These are phyloP conservation scores for Lentinula aciculospora DNA, from an alignment of 768 basidiomycete genomes.

Conservation along the genomic window DNA sequence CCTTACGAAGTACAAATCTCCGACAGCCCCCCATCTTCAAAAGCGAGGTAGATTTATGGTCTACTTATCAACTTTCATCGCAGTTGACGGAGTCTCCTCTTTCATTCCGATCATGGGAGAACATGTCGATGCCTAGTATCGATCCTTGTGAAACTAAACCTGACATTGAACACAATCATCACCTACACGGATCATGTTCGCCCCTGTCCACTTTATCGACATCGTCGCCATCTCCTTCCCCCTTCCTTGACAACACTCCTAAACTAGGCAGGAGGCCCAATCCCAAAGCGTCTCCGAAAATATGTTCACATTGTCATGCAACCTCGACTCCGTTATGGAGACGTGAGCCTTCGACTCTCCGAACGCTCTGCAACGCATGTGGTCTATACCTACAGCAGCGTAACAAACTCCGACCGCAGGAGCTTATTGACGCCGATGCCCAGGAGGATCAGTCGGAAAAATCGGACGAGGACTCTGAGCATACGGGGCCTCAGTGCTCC, in stretches of 20 bases:
- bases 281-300: not conserved
- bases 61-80: not conserved
- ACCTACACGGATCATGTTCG: not conserved
- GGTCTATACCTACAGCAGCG: constrained; percentile 13
- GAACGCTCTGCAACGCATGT: constrained; percentile 13
- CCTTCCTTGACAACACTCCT: not conserved
- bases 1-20: not conserved
- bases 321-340: constrained; percentile 13
- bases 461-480: not conserved
- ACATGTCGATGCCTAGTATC: not conserved
- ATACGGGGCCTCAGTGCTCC: constrained; percentile 8
- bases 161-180: not conserved
- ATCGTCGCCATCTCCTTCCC: constrained; percentile 8
- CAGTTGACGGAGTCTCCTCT: not conserved
- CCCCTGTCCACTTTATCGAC: not conserved
- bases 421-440: constrained; percentile 13
- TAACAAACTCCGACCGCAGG: constrained; percentile 12
- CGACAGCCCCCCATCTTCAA: not conserved
- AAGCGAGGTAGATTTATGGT: not conserved
- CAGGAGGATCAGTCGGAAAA: constrained; percentile 8
- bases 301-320: constrained; percentile 11
- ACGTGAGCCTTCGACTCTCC: constrained; percentile 10
- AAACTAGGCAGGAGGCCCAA: not conserved
- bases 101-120: not conserved
- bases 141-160: constrained; percentile 2